These are phyloP conservation scores for Boletus barrowsii DNA, from an alignment of 768 basidiomycete genomes.

Conservation along the genomic window DNA sequence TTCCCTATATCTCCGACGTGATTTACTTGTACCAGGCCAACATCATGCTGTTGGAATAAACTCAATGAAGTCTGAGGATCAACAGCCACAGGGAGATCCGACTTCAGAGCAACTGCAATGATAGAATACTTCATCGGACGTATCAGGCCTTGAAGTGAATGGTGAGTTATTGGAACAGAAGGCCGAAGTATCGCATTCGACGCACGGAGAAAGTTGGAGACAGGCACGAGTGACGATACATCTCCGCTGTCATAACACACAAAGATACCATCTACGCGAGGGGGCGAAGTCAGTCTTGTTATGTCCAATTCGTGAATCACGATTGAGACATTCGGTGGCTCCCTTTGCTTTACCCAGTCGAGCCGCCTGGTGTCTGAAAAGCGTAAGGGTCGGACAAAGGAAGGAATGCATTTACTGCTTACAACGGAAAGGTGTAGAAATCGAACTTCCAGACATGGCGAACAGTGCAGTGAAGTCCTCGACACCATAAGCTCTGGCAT, in stretches of 20 bases:
- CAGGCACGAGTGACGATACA: slow-evolving; percentile 56
- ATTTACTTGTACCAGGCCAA: slow-evolving; percentile 76
- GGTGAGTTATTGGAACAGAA: slow-evolving; percentile 11
- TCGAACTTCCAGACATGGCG: slow-evolving; percentile 31
- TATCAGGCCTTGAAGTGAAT: slow-evolving; percentile 48
- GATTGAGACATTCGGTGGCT: slow-evolving; percentile 43
- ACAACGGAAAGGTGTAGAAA: slow-evolving; percentile 41
- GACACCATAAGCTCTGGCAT: slow-evolving; percentile 61
- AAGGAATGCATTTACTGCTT: slow-evolving; percentile 8
- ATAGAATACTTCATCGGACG: slow-evolving; percentile 55
- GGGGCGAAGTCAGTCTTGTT: slow-evolving; percentile 52
- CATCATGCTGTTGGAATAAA: slow-evolving; percentile 59
- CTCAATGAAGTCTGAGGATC: slow-evolving; percentile 51
- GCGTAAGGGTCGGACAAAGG: slow-evolving; percentile 21
- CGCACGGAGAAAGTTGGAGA: slow-evolving; percentile 72
- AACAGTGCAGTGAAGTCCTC: slow-evolving; percentile 39
- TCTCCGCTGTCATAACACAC: slow-evolving; percentile 82
- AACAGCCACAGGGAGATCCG: slow-evolving; percentile 61
- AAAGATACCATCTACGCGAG: slow-evolving; percentile 71
- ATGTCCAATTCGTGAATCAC: slow-evolving; percentile 57
- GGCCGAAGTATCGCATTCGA: slow-evolving; percentile 13
- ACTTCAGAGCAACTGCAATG: slow-evolving; percentile 86
- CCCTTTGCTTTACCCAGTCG: slow-evolving; percentile 36
- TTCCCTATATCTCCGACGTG: slow-evolving; percentile 56
- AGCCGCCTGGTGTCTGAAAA: slow-evolving; percentile 32